Conservation (phyloP, 495 filamentous ascomycete genomes). For the Cercophora samala region DNA sequence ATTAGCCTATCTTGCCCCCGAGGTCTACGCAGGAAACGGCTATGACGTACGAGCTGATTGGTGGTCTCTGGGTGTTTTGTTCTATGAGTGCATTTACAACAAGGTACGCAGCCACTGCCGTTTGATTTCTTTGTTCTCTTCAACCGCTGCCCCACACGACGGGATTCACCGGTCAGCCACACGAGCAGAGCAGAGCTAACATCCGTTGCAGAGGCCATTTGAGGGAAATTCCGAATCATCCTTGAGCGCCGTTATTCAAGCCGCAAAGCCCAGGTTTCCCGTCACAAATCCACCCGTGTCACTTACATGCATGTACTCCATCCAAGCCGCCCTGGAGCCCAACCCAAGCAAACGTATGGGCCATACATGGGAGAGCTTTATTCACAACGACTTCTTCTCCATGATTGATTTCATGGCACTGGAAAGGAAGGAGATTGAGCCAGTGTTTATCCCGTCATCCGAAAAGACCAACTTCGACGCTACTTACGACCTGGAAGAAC, state of each 20-base stretch:
- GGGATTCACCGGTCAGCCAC: slow-evolving; percentile 14
- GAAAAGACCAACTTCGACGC: slow-evolving; percentile 99
- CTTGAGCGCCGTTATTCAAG: slow-evolving; percentile 76
- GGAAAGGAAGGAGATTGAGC: slow-evolving; percentile 84
- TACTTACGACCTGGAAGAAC: slow-evolving; percentile 93
- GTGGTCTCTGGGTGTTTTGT: slow-evolving; percentile 96
- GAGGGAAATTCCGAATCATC: slow-evolving; percentile 79
- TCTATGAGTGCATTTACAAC: slow-evolving; percentile 99
- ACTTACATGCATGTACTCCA: slow-evolving; percentile 78
- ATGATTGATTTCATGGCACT: slow-evolving; percentile 80
- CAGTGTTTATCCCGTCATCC: slow-evolving; percentile 85
- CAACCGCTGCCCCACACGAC: not conserved
- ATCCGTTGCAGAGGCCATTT: slow-evolving; percentile 67
- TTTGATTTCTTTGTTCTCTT: not conserved
- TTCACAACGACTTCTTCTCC: slow-evolving; percentile 82
- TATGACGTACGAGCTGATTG: slow-evolving; percentile 90
- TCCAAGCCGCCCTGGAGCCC: slow-evolving; percentile 74
- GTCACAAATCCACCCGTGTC: slow-evolving; percentile 87
- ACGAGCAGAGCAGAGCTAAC: slow-evolving; percentile 39
- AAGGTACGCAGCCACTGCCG: slow-evolving; percentile 58
- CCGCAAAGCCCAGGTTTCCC: slow-evolving; percentile 78
- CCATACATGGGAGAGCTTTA: slow-evolving; percentile 75
- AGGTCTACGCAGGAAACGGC: slow-evolving; percentile 85
- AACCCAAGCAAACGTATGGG: slow-evolving; percentile 80
- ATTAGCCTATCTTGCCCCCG: slow-evolving; percentile 90